Percentiles rank a stretch among this genome's conserved stretches.
Evolutionary conservation across 306 rosid species (phyloP).

Genomic region (Pueraria montana): DNA sequence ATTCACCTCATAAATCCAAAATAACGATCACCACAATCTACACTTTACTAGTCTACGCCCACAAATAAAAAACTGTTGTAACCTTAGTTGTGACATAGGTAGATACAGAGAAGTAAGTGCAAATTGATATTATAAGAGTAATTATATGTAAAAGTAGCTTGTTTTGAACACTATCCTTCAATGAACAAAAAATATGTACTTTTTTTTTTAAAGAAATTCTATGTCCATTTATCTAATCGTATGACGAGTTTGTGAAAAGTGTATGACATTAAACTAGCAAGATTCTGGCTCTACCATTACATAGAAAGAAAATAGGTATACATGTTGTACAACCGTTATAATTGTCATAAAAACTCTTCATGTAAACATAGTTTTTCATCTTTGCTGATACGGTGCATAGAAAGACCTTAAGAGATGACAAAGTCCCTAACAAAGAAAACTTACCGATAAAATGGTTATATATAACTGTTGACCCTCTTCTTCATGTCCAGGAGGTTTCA

Average conservation of each 20-base stretch:
- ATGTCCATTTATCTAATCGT: background rate
- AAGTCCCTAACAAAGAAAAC: constrained; percentile 19
- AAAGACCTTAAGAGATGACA: constrained; percentile 24
- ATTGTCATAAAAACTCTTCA: background rate
- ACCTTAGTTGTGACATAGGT: background rate
- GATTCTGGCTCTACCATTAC: background rate
- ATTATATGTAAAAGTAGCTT: background rate
- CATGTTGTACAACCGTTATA: background rate
- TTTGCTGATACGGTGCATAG: background rate
- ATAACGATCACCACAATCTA: too few species aligned
- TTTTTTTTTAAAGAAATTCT: background rate
- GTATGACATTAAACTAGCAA: too few species aligned
- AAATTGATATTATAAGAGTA: background rate
- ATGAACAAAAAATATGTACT: background rate
- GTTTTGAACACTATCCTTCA: background rate
- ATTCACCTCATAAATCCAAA: too few species aligned
- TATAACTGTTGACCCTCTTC: constrained; percentile 46
- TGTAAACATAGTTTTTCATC: constrained; percentile 10
- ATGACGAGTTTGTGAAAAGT: background rate
- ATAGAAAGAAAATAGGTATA: background rate
- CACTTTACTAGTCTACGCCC: background rate
- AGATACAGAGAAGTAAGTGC: too few species aligned
- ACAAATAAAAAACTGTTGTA: background rate
- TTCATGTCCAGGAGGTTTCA: constrained; percentile 47
- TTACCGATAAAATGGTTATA: constrained; percentile 55